A percentile compares a stretch with the other conserved stretches of the same genome.
These are phyloP conservation scores for Lenwebbia sp. DNA, from an alignment of 345 rosid genomes.

Conservation along the genomic window DNA sequence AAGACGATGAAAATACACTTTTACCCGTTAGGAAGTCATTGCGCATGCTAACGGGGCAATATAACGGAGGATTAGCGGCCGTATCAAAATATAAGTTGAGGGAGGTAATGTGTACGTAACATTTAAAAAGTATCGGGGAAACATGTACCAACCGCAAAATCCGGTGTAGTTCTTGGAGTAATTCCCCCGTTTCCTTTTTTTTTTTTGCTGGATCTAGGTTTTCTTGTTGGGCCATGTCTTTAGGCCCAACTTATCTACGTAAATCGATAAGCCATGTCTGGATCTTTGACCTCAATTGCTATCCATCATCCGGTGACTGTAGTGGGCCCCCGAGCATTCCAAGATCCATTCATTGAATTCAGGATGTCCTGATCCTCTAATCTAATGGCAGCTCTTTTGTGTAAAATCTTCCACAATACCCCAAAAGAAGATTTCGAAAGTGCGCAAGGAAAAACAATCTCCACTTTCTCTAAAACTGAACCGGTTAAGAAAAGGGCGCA, in stretches of 20 bases:
- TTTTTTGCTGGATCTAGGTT: not conserved
- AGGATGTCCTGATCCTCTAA: not conserved
- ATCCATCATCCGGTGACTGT: not conserved
- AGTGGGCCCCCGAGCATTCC: not conserved
- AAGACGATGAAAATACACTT: too few species aligned
- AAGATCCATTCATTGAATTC: not conserved
- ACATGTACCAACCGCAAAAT: not conserved
- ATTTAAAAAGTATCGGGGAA: not conserved
- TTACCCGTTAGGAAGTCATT: too few species aligned
- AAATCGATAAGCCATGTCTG: not conserved
- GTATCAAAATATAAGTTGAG: not conserved
- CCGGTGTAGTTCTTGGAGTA: not conserved
- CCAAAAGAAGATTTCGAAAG: too few species aligned
- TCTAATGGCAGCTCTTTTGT: not conserved
- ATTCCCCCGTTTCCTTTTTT: not conserved
- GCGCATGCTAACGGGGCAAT: not conserved
- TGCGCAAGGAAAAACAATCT: too few species aligned
- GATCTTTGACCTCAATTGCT: not conserved
- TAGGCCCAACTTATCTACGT: not conserved
- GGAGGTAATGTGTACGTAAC: not conserved
- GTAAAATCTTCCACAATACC: too few species aligned
- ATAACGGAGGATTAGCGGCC: not conserved
- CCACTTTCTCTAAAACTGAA: too few species aligned
- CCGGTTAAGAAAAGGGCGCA: too few species aligned
- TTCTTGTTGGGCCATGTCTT: not conserved